Conservation (phyloP, 805 yeast genomes). For the Wickerhamiella cacticola region DNA sequence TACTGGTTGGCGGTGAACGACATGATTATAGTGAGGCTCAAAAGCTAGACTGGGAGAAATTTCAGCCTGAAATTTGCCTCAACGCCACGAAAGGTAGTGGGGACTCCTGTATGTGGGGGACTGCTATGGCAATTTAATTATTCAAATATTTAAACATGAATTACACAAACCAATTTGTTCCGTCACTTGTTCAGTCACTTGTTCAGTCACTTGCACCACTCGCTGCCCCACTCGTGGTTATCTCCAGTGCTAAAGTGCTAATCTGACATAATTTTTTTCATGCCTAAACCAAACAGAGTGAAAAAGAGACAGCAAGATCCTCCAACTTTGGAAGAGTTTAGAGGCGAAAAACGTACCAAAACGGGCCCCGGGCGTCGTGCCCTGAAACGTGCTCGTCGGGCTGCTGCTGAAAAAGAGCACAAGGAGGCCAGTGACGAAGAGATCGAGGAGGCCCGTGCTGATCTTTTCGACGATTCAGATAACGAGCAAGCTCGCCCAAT, state of each 20-base stretch:
- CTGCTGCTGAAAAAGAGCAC: conserved; percentile 28
- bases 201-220: too few species aligned
- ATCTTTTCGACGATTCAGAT: conserved; percentile 48
- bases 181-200: too few species aligned
- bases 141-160: too few species aligned
- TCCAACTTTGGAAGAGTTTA: conserved; percentile 76
- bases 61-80: background rate
- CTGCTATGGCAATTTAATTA: too few species aligned
- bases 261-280: conserved; percentile 15
- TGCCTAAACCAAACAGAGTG: conserved; percentile 73
- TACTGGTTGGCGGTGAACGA: conserved; percentile 33
- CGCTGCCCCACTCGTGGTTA: too few species aligned
- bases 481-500: conserved; percentile 47
- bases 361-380: conserved; percentile 24
- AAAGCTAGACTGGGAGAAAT: background rate
- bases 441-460: conserved; percentile 39
- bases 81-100: too few species aligned
- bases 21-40: background rate
- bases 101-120: too few species aligned
- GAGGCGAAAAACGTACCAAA: conserved; percentile 24
- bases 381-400: conserved; percentile 24
- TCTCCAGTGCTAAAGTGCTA: too few species aligned
- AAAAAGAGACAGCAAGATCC: conserved; percentile 90
- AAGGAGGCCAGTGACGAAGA: conserved; percentile 34
- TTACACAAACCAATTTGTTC: too few species aligned